Conservation (phyloP, 768 basidiomycete genomes). For the Basidioascus undulatus region DNA sequence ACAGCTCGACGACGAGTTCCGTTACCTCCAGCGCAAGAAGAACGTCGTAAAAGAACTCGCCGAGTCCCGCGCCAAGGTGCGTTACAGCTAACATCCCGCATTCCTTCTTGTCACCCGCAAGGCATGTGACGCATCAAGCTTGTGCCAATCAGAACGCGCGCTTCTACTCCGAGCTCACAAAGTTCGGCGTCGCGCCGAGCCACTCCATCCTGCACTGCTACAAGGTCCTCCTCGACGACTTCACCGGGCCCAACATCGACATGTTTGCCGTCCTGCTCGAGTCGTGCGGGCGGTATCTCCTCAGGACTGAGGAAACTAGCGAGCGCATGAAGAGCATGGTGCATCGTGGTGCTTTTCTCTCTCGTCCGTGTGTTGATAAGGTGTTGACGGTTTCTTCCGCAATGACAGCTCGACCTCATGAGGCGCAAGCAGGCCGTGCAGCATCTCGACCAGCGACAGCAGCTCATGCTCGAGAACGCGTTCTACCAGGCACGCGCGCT, state of each 20-base stretch:
- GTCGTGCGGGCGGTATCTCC: slow-evolving; percentile 73
- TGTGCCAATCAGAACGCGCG: slow-evolving; percentile 42
- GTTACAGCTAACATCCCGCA: slow-evolving; percentile 5
- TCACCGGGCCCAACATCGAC: slow-evolving; percentile 76
- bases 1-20: slow-evolving; percentile 88
- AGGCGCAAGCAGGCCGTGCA: slow-evolving; percentile 78
- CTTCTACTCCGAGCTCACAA: slow-evolving; percentile 79
- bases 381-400: too few relatives aligned
- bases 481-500: slow-evolving; percentile 57
- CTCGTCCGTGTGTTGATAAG: background rate
- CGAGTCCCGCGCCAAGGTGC: slow-evolving; percentile 60
- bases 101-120: background rate
- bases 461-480: slow-evolving; percentile 79
- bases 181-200: slow-evolving; percentile 70
- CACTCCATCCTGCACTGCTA: slow-evolving; percentile 86
- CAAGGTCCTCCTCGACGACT: slow-evolving; percentile 92
- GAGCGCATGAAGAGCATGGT: slow-evolving; percentile 79
- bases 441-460: slow-evolving; percentile 76
- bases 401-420: slow-evolving; percentile 61
- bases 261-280: slow-evolving; percentile 77
- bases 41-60: slow-evolving; percentile 73
- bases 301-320: slow-evolving; percentile 65
- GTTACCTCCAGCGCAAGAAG: slow-evolving; percentile 82
- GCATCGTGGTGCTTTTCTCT: slow-evolving; percentile 5
- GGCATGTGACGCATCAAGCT: too few relatives aligned